Evolutionary conservation across 2,329 filamentous ascomycete genomes (phyloP), one percentile per base, ranked within the genome.

Genomic region (Ascochyta rabiei): DNA sequence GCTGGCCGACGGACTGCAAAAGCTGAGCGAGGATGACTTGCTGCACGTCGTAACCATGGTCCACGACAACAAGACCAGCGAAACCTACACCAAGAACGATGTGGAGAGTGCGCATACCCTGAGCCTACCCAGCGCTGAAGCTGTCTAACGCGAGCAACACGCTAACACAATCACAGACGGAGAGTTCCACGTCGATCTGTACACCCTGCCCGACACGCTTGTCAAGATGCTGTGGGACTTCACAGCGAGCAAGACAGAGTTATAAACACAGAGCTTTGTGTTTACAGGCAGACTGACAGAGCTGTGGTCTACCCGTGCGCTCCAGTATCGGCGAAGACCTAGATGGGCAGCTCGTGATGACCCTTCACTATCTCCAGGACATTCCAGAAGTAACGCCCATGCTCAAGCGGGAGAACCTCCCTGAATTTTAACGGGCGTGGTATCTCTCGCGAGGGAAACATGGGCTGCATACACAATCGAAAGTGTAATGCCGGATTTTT

Each of bases 221-320:
- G 89, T 95, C 73, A 96, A 95, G 77, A 92, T 91, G 86, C 87
- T 99, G 56, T 98, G 93, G 93, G 93, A 97, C 58, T 96, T 95
- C 73, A 85, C 85, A 37, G 61, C 71, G 15, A 59, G 59, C 15
- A 73, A 71, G 63, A 66, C 62, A 15, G 68, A 74, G 9, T 59
- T 74, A 61, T 75, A 73, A 59, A 49, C 47, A 34, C 34, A 18
- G 15, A 24, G 13, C 13, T 2, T 23, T 19, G 47, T 51, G 47
- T 41, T 47, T 35, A 24, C 37, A 46, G 30, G 28, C 26, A 33
- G 42, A 37, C 45, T 37, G 10, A 45, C 40, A 54, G 16, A 26
- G 28, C 6, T 13, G 16, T 38, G 43, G 38, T 53, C 31, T 34
- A 28, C 39, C 39, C 13, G 16, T 8, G 38, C 38, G 23, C 15